Percentiles rank a stretch among this genome's conserved stretches.
phyloP scores from a whole-genome alignment of 2,329 filamentous ascomycete species.

The Paecilomyces niveus region DNA sequence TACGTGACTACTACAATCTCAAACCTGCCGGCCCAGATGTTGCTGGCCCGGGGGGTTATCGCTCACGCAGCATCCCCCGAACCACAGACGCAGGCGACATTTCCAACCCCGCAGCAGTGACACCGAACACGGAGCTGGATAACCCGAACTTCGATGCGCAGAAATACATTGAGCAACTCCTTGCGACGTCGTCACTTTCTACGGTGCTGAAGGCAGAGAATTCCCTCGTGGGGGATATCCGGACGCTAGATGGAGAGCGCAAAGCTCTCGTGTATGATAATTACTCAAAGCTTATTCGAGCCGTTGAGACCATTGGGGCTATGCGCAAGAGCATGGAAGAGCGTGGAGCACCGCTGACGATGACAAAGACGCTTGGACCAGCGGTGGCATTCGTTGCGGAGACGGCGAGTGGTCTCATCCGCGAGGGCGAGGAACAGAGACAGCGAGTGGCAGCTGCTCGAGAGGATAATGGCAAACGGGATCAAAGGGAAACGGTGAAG shows the following conservation, averaged over 20 bases:
- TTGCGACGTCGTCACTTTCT: constrained; percentile 34
- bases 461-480: constrained; percentile 12
- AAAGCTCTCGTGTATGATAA: constrained; percentile 98
- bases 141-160: constrained; percentile 63
- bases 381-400: constrained; percentile 39
- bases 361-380: constrained; percentile 38
- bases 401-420: constrained; percentile 33
- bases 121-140: constrained; percentile 59
- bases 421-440: constrained; percentile 31
- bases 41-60: constrained; percentile 16
- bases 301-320: constrained; percentile 89
- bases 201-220: constrained; percentile 40
- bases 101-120: constrained; percentile 20
- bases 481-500: constrained; percentile 36
- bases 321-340: constrained; percentile 44
- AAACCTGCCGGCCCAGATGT: constrained; percentile 41
- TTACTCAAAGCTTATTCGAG: constrained; percentile 93
- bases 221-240: constrained; percentile 59
- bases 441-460: constrained; percentile 18
- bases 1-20: constrained; percentile 93
- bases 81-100: constrained; percentile 38
- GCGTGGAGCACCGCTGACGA: constrained; percentile 35
- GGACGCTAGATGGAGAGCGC: constrained; percentile 87
- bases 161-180: constrained; percentile 41
- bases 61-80: constrained; percentile 31